A percentile compares a stretch with the other conserved stretches of the same genome.
phyloP scores from a whole-genome alignment of 805 yeast species.

The Candida easanensis region DNA sequence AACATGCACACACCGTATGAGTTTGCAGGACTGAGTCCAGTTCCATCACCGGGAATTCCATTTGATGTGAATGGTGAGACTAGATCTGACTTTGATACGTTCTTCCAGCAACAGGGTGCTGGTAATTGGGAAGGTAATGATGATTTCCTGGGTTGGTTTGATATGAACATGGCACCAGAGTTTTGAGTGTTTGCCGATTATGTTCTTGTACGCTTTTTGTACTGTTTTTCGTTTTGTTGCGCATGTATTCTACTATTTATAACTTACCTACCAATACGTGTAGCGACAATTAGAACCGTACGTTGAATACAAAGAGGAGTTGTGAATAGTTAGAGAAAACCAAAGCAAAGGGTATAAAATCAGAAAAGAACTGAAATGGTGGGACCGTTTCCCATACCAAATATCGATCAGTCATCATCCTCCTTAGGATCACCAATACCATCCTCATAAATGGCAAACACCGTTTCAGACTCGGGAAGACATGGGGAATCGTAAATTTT shows the following conservation, averaged over 20 bases:
- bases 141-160: slow-evolving; percentile 94
- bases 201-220: neutral
- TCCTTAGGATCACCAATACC: slow-evolving; percentile 96
- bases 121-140: slow-evolving; percentile 84
- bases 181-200: slow-evolving; percentile 33
- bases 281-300: too few species aligned
- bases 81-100: slow-evolving; percentile 44
- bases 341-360: too few species aligned
- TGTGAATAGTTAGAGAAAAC: too few species aligned
- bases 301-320: too few species aligned
- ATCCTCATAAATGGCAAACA: slow-evolving; percentile 93
- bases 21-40: slow-evolving; percentile 13
- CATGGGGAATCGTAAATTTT: slow-evolving; percentile 96
- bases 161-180: slow-evolving; percentile 68
- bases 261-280: too few species aligned
- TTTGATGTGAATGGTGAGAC: slow-evolving; percentile 12
- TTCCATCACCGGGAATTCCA: slow-evolving; percentile 13
- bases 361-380: too few species aligned
- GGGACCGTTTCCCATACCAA: too few species aligned
- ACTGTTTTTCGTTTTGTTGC: neutral
- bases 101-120: slow-evolving; percentile 77
- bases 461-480: slow-evolving; percentile 91
- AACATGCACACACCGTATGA: slow-evolving; percentile 15
- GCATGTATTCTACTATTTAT: too few species aligned
- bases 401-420: slow-evolving; percentile 31